Evolutionary conservation across 148 eudicot genomes (phyloP), one percentile per base, ranked within the genome.

Genomic region (Camellia japonica): DNA sequence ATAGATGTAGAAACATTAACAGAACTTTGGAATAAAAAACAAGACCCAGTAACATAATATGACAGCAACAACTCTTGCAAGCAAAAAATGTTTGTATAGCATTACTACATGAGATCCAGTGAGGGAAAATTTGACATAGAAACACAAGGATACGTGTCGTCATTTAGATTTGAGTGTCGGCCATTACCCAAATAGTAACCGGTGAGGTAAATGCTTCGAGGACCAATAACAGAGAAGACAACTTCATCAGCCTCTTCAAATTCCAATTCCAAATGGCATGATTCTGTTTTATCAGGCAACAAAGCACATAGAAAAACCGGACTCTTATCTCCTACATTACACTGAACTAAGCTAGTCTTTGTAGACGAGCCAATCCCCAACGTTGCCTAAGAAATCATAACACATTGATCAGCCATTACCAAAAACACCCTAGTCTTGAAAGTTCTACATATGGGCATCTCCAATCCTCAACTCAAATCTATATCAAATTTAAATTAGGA

Each of bases 301-400:
- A 95, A 87, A 71, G 86, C 88, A 72, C 99, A 95, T 30, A 95
- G 82, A 76, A 95, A 82, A n/a, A 95, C 97, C 61, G 97, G 97
- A 74, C 89, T 86, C 86, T 82, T 95, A 13, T 87, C 82, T 16
- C 97, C 99, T 42, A 95, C 86, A 85, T 92, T 95, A 79, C 99
- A 95, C 76, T 95, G 99, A 58, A 95, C 91, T 52, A 87, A 76
- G 59, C 91, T 83, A 83, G 82, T 95, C 62, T 63, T 76, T 59
- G 76, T 78, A 7, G 91, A 86, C n/a, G 85, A 47, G 12, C 97
- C 97, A 75, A 87, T 75, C 47, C 94, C 99, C 67, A 95, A 70
- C 0, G 97, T 90, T 7, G 97, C 99, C 99, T 95, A 80, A 60
- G 43, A 60, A 81, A 61, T 71, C 71, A 83, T 65, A 71, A 12